Conservation (phyloP, 179 eudicot species). For the Kewa caespitosa region DNA sequence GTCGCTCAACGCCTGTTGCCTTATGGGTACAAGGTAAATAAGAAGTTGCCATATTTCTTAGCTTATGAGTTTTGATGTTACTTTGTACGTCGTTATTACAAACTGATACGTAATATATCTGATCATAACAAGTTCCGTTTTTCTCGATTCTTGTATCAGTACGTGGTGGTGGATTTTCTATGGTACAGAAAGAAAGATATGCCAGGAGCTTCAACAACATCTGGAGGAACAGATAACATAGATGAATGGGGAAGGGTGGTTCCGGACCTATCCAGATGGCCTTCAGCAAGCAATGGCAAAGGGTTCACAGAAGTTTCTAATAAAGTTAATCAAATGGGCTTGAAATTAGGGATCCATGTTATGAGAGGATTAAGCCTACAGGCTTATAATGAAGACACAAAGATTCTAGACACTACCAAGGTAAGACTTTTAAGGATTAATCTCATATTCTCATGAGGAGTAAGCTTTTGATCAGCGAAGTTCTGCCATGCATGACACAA, state of each 20-base stretch:
- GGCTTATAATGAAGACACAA: conserved; percentile 57
- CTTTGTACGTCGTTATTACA: background rate
- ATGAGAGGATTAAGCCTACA: conserved; percentile 66
- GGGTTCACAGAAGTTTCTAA: conserved; percentile 50
- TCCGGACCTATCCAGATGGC: conserved; percentile 66
- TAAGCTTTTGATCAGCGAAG: too few relatives aligned
- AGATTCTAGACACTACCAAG: conserved; percentile 25
- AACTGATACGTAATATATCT: too few relatives aligned
- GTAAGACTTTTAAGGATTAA: background rate
- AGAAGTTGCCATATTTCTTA: background rate
- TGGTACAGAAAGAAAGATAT: conserved; percentile 56
- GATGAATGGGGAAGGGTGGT: conserved; percentile 70
- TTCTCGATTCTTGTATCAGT: too few relatives aligned
- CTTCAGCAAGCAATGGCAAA: conserved; percentile 46
- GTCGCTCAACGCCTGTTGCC: conserved; percentile 45
- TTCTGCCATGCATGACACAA: too few relatives aligned
- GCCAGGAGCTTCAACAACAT: conserved; percentile 46
- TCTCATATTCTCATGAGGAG: too few relatives aligned
- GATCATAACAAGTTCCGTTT: too few relatives aligned
- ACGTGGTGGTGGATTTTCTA: conserved; percentile 28
- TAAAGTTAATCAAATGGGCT: conserved; percentile 54
- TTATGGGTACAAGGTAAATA: conserved; percentile 61
- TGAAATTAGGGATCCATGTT: conserved; percentile 71
- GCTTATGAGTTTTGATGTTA: background rate
- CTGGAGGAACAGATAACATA: conserved; percentile 54